Conservation (phyloP, 1,284 basidiomycete species). For the Entoloma clypeatum region DNA sequence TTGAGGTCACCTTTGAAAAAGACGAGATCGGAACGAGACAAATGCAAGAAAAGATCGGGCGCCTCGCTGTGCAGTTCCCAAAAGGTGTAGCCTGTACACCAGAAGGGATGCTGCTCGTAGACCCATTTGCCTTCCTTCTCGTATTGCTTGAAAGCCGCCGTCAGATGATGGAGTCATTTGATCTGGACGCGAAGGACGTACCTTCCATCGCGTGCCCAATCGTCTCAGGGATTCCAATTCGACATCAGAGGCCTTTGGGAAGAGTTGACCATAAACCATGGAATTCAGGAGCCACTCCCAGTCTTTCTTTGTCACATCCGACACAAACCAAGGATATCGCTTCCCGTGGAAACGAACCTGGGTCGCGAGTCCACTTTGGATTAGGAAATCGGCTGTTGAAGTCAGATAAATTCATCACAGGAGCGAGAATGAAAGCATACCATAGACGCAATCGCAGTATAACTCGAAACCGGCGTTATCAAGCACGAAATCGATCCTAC, state of each 20-base stretch:
- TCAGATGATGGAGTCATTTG: slow-evolving; percentile 1
- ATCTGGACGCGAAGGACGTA: slow-evolving; percentile 23
- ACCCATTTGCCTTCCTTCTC: slow-evolving; percentile 92
- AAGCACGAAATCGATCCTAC: slow-evolving; percentile 85
- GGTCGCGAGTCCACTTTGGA: slow-evolving; percentile 86
- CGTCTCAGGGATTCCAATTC: slow-evolving; percentile 81
- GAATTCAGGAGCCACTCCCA: slow-evolving; percentile 93
- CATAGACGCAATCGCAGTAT: slow-evolving; percentile 96
- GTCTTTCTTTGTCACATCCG: slow-evolving; percentile 95
- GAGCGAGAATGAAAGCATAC: slow-evolving; percentile 36
- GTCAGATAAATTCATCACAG: slow-evolving; percentile 7
- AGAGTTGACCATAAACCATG: slow-evolving; percentile 85
- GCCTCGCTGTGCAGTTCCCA: slow-evolving; percentile 91
- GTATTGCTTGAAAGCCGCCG: slow-evolving; percentile 60
- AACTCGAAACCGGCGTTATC: slow-evolving; percentile 94
- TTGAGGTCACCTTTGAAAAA: slow-evolving; percentile 97
- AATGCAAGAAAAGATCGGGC: slow-evolving; percentile 91
- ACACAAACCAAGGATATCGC: slow-evolving; percentile 89
- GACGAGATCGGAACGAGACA: slow-evolving; percentile 88
- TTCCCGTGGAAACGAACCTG: slow-evolving; percentile 93
- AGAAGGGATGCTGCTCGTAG: slow-evolving; percentile 96
- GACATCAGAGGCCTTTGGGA: slow-evolving; percentile 74
- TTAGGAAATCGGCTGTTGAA: slow-evolving; percentile 74
- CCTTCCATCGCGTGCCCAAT: slow-evolving; percentile 91
- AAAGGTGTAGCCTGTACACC: slow-evolving; percentile 94